Percentiles rank a stretch among this genome's conserved stretches.
These are phyloP conservation scores for Paramecium primaurelia DNA, from an alignment of 73 alveolate genomes.

Conservation along the genomic window DNA sequence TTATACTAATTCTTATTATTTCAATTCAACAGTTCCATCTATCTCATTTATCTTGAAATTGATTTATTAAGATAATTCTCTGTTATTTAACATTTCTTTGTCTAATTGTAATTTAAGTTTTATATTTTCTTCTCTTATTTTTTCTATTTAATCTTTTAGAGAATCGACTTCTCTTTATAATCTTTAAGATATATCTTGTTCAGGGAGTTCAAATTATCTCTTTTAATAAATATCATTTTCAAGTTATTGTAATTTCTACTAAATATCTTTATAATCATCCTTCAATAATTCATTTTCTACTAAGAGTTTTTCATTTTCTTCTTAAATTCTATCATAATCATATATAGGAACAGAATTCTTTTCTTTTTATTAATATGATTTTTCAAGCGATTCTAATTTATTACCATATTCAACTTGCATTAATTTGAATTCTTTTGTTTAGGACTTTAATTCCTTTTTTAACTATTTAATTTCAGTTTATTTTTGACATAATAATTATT, in stretches of 20 bases:
- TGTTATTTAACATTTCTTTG: not conserved
- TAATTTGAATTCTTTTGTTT: not conserved
- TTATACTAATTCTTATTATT: not conserved
- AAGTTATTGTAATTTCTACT: not conserved
- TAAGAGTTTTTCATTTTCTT: not conserved
- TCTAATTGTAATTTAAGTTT: not conserved
- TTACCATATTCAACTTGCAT: not conserved
- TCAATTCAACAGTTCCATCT: conserved; percentile 1
- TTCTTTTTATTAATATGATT: not conserved
- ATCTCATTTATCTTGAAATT: not conserved
- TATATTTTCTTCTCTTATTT: not conserved
- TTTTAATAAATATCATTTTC: not conserved
- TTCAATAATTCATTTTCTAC: not conserved
- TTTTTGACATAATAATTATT: not conserved
- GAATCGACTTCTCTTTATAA: not conserved
- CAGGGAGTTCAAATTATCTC: not conserved
- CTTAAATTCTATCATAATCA: not conserved
- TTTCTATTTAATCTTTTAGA: not conserved
- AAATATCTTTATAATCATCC: not conserved
- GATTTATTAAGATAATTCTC: not conserved
- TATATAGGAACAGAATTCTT: not conserved
- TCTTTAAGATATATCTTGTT: not conserved
- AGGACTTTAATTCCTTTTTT: not conserved
- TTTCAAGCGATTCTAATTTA: not conserved
- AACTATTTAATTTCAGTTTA: not conserved